Evolutionary conservation across 345 rosid species (phyloP), one percentile per base, ranked within the genome.

Genomic region (Moricandia moricandioides): DNA sequence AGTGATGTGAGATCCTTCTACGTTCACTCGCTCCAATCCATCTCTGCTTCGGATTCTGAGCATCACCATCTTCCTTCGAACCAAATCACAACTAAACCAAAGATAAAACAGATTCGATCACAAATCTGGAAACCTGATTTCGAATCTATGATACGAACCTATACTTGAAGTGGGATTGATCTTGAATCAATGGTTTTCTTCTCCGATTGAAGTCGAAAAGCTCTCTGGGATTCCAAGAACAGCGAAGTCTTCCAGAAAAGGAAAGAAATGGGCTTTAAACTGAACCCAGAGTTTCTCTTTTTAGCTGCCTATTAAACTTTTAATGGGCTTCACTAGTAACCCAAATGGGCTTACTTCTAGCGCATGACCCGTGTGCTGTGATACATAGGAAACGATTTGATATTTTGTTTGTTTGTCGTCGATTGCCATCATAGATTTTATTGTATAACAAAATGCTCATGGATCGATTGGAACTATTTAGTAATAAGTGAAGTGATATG

Each of bases 41-140:
- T 95, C 97, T 62, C 97, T 80, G 79, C 96, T 92, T 62, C 98
- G 89, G 79, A 95, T 88, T 77, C 99, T 79, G 29, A 95, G 85
- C 89, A 92, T 81, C 97, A 51, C 2, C 55, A 16, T 16, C 26
- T 12, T 43, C 49, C 4, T 13, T 12, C 7, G n/a, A n/a, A n/a
- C n/a, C n/a, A n/a, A n/a, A n/a, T n/a, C n/a, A n/a, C n/a, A n/a
- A n/a, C n/a, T n/a, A n/a, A n/a, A n/a, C n/a, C n/a, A n/a, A n/a
- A n/a, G n/a, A n/a, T n/a, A n/a, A n/a, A n/a, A n/a, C n/a, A n/a
- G n/a, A n/a, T n/a, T n/a, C n/a, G n/a, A n/a, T n/a, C n/a, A n/a
- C n/a, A n/a, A n/a, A n/a, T n/a, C n/a, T n/a, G n/a, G n/a, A n/a
- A n/a, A n/a, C n/a, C n/a, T n/a, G n/a, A n/a, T n/a, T n/a, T n/a